These are phyloP conservation scores for Pythium aquatile DNA, from an alignment of 352 stramenopile genomes.

Conservation along the genomic window DNA sequence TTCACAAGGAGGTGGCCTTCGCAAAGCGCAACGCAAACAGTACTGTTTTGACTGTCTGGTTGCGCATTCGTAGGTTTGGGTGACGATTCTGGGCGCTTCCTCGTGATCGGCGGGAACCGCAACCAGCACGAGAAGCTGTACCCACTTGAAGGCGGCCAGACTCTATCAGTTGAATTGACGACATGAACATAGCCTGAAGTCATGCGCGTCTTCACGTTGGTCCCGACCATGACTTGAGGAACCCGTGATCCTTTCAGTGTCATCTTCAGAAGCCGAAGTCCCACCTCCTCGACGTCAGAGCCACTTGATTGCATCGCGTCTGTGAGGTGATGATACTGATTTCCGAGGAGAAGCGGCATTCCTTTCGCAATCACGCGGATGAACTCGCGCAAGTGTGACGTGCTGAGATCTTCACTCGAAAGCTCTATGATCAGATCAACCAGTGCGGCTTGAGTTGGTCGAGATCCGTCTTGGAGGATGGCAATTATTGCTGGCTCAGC, in stretches of 20 bases:
- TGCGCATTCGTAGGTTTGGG: background rate
- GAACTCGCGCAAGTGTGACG: conserved; percentile 50
- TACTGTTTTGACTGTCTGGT: background rate
- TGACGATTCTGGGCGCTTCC: conserved; percentile 5
- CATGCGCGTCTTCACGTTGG: conserved; percentile 45
- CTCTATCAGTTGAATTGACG: conserved; percentile 52
- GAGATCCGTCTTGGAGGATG: conserved; percentile 33
- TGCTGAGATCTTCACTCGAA: conserved; percentile 46
- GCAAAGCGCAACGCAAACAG: conserved; percentile 43
- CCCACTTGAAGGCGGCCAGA: conserved; percentile 67
- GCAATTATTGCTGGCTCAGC: conserved; percentile 34
- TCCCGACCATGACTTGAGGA: conserved; percentile 54
- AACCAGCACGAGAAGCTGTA: conserved; percentile 83
- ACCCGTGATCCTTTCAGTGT: conserved; percentile 43
- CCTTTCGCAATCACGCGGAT: conserved; percentile 47
- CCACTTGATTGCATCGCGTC: background rate
- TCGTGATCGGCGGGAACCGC: conserved; percentile 37
- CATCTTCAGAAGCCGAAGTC: conserved; percentile 43
- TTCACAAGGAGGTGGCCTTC: conserved; percentile 52
- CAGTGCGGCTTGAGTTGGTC: conserved; percentile 35
- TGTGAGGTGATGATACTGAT: conserved; percentile 12
- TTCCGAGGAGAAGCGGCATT: conserved; percentile 49
- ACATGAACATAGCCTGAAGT: conserved; percentile 66
- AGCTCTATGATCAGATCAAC: conserved; percentile 44
- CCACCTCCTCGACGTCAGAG: conserved; percentile 33